Base-by-base conservation (phyloP, 2,329 filamentous ascomycete genomes). In the Arthroderma uncinatum region DNA sequence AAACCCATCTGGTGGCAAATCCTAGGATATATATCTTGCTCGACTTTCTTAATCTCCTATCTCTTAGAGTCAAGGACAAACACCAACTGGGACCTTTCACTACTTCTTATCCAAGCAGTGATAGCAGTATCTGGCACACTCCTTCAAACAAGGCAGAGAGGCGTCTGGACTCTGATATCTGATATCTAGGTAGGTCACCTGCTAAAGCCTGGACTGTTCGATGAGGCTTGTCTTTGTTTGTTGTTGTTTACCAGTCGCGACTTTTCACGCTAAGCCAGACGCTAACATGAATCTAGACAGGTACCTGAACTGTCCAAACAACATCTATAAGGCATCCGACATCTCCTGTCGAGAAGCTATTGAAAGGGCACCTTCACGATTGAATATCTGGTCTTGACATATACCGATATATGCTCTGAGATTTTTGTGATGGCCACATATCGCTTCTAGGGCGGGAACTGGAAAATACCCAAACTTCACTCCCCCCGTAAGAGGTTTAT, bases 211-310 rank as follows among this genome's bases (percentile, higher is more conserved):
- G 16, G 47, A n/a, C 47, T 30, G 47, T 28, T 50, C 14, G 47
- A 30, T 50, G 9, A 12, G 12, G 10, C 14, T 9, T 37, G 12
- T 37, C 10, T 12, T 12, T 37, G 34, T 9, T 50, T 30, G 7
- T 30, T 34, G 23, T 50, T 50, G 47, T 50, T 50, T 28, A 50
- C 5, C n/a, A 30, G 14, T 33, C 23, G 9, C 12, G 34, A 12
- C 3, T 50, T 50, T 50, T 50, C 47, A 50, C 47, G 47, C 47
- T 50, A 50, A 50, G 10, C 33, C n/a, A 33, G 47, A 19, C 47
- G 47, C 47, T 50, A 50, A 50, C 19, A 50, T 30, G 28, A 50
- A 33, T 50, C 14, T 19, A 8, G 47, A 50, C 25, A 33, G 47
- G 47, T 23, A 28, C 14, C n/a, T 50, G 8, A 16, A 30, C 10